Evolutionary conservation across 371 early-diverging fungal species (phyloP), one percentile per base, ranked within the genome.

Genomic region (Haplosporangium sp.): DNA sequence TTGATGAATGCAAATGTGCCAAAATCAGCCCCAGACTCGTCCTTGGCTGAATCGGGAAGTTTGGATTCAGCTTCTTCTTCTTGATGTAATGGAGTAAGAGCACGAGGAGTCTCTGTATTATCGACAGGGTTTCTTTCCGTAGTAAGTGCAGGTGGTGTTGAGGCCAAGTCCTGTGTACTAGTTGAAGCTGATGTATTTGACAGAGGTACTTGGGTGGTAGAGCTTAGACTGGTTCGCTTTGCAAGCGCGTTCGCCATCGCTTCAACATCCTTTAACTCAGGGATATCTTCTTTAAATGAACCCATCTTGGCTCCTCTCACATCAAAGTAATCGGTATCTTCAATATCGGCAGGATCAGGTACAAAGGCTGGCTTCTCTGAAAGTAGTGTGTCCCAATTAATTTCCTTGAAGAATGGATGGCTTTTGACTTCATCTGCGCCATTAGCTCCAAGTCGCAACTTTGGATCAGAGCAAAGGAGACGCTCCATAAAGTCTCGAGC

Each of bases 281-380:
- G 77, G 38, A 79, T 83, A 37, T 76, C 85, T 15, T 85, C 83
- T 20, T 71, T 76, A 27, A 75, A 74, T 7, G 81, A 77, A 17
- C 85, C 82, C 86, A 89, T 87, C 10, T 84, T 86, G 1, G 92
- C 92, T 2, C 97, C 97, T 17, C 98, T 87, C 11, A 88, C 71
- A 78, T 98, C 98, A 90, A 98, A 98, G 82, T 97, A 97, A 27
- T 94, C 94, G 0, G 97, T 97, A 70, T 97, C 97, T 48, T 96
- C 96, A 48, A 87, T 84, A 55, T 88, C 84, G 4, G 88, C 89
- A 0, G 93, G 89, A 35, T 92, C 90, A 1, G 98, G 98, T 1
- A 96, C 88, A 85, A 98, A 98, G 0, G 91, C 88, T 0, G 97
- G 94, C 20, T 91, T 88, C 48, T 88, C 86, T 0, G 86, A 87